Evolutionary conservation across 768 basidiomycete genomes (phyloP).

Genomic region (Coprinopsis marcescibilis): DNA sequence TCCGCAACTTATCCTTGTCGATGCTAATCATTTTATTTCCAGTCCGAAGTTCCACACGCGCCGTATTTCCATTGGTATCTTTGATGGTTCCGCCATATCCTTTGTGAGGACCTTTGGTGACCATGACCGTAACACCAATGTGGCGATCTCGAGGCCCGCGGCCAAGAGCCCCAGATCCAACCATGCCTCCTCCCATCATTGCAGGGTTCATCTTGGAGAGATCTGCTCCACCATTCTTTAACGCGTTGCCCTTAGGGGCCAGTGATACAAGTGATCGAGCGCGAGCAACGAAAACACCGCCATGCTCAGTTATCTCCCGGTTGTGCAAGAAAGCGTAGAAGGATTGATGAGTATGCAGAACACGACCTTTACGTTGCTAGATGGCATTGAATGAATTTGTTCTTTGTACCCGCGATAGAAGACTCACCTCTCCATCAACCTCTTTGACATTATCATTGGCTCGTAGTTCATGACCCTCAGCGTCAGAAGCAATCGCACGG

Average conservation of each 20-base stretch:
- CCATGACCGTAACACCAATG: constrained; percentile 71
- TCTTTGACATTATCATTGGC: constrained; percentile 92
- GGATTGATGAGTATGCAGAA: constrained; percentile 91
- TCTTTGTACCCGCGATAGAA: not conserved
- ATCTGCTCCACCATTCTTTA: constrained; percentile 58
- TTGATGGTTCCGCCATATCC: constrained; percentile 90
- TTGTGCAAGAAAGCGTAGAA: constrained; percentile 93
- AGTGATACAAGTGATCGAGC: constrained; percentile 76
- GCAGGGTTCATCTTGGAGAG: constrained; percentile 90
- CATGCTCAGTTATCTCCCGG: constrained; percentile 84
- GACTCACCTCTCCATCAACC: constrained; percentile 73
- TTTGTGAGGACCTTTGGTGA: constrained; percentile 86
- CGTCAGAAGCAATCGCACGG: constrained; percentile 83
- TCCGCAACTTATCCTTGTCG: constrained; percentile 71
- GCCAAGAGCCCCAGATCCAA: constrained; percentile 70
- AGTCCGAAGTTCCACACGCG: constrained; percentile 88
- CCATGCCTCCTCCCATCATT: constrained; percentile 65
- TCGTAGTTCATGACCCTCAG: constrained; percentile 81
- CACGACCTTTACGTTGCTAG: constrained; percentile 79
- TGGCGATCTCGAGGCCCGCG: constrained; percentile 79
- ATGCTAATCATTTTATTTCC: constrained; percentile 84
- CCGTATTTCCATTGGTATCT: constrained; percentile 84
- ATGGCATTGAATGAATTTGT: constrained; percentile 6
- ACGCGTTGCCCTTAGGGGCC: constrained; percentile 76
- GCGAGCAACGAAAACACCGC: constrained; percentile 91